These are phyloP conservation scores for Conticribra weissflogii DNA, from an alignment of 108 stramenopile species.

Conservation along the genomic window DNA sequence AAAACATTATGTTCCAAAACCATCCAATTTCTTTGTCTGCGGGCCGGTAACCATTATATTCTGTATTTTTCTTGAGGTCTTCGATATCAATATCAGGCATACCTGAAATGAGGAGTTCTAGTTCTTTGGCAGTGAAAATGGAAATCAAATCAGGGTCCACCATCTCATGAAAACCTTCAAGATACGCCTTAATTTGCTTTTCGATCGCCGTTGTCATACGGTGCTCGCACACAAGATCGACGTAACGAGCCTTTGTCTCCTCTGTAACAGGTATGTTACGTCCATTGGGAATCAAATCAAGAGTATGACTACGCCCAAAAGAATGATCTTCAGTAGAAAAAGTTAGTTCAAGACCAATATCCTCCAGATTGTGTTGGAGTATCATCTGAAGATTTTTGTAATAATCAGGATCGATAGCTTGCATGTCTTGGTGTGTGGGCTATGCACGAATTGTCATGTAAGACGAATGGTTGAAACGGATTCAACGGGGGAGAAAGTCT, in stretches of 20 bases:
- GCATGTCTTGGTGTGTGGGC: slow-evolving; percentile 95
- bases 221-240: slow-evolving; percentile 94
- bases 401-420: slow-evolving; percentile 98
- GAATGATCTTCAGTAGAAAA: slow-evolving; percentile 89
- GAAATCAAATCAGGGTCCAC: slow-evolving; percentile 92
- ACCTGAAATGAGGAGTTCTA: slow-evolving; percentile 97
- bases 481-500: background rate
- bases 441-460: slow-evolving; percentile 8
- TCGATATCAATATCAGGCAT: slow-evolving; percentile 95
- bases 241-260: slow-evolving; percentile 91
- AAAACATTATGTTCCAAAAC: slow-evolving; percentile 96
- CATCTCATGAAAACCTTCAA: slow-evolving; percentile 96
- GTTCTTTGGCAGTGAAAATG: slow-evolving; percentile 95
- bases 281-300: slow-evolving; percentile 94
- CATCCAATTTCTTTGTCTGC: slow-evolving; percentile 90
- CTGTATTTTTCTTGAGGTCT: slow-evolving; percentile 92
- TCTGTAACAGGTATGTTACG: slow-evolving; percentile 93
- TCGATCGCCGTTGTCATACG: slow-evolving; percentile 95
- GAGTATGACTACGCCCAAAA: slow-evolving; percentile 80
- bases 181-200: slow-evolving; percentile 93
- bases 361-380: slow-evolving; percentile 89
- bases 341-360: slow-evolving; percentile 93
- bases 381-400: slow-evolving; percentile 96
- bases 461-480: too few species aligned
- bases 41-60: slow-evolving; percentile 89